Evolutionary conservation across 2,329 filamentous ascomycete genomes (phyloP).

Genomic region (Fusarium lateritium): DNA sequence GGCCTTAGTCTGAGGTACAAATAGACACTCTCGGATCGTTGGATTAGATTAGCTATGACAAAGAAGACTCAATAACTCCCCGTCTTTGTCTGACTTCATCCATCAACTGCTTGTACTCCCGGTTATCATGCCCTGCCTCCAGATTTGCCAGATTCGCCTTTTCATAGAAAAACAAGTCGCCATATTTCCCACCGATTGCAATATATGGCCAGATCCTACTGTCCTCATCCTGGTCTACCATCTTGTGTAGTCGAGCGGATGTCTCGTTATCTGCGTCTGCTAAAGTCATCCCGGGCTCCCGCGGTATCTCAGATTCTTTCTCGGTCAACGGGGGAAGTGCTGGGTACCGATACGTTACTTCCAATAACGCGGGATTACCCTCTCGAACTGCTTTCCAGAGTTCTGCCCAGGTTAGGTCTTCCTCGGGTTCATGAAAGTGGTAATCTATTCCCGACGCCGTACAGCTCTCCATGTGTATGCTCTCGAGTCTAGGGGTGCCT

Average conservation of each 20-base stretch:
- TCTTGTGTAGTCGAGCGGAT: background rate
- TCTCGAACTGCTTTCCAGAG: slow-evolving; percentile 12
- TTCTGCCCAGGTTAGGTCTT: background rate
- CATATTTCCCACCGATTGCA: background rate
- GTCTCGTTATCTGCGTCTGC: too few species aligned
- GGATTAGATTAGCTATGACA: too few species aligned
- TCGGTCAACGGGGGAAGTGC: background rate
- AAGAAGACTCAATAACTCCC: too few species aligned
- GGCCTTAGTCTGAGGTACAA: background rate
- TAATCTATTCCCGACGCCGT: background rate
- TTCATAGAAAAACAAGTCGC: background rate
- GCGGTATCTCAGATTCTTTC: too few species aligned
- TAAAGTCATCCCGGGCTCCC: too few species aligned
- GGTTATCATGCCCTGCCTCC: slow-evolving; percentile 4
- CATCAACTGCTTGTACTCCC: slow-evolving; percentile 6
- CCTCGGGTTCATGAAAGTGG: background rate
- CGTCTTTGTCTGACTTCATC: background rate
- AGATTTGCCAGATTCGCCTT: background rate
- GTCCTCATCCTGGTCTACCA: background rate
- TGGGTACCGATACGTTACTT: background rate
- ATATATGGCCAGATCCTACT: slow-evolving; percentile 17
- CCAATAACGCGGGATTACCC: background rate
- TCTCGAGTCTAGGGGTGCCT: background rate
- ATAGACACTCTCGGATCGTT: too few species aligned
- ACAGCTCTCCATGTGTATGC: background rate